phyloP scores from a whole-genome alignment of 305 asterid species.

The Fraxinus xanthoxyloides region DNA sequence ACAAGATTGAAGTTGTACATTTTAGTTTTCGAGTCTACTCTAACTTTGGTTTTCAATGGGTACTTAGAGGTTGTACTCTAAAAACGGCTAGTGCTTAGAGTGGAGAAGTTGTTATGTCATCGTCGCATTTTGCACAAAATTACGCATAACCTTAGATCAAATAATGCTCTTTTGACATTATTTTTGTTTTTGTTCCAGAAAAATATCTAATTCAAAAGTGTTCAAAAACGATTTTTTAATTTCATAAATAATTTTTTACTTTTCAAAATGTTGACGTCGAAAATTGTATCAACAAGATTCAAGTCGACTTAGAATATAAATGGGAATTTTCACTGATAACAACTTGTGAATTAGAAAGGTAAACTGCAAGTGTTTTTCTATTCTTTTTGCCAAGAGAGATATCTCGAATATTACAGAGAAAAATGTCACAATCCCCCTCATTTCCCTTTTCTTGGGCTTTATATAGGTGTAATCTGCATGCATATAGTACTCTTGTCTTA shows the following conservation, averaged over 20 bases:
- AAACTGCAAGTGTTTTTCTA: no score
- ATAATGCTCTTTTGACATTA: background rate
- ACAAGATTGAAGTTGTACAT: conserved; percentile 12
- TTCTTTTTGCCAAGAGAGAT: no score
- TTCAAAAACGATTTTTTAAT: background rate
- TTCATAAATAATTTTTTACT: background rate
- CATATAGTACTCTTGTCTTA: no score
- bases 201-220: background rate
- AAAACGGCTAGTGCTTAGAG: conserved; percentile 29
- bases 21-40: background rate
- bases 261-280: background rate
- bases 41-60: conserved; percentile 29
- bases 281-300: no score
- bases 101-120: conserved; percentile 31
- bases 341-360: no score
- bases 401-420: no score
- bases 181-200: background rate
- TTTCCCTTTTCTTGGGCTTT: no score
- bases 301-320: no score
- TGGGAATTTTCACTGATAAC: no score
- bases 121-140: background rate
- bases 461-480: no score
- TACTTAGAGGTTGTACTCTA: conserved; percentile 41
- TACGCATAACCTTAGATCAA: conserved; percentile 5
- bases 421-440: no score